phyloP scores from a whole-genome alignment of 2,329 filamentous ascomycete species.

The Cordyceps cateniannulata region DNA sequence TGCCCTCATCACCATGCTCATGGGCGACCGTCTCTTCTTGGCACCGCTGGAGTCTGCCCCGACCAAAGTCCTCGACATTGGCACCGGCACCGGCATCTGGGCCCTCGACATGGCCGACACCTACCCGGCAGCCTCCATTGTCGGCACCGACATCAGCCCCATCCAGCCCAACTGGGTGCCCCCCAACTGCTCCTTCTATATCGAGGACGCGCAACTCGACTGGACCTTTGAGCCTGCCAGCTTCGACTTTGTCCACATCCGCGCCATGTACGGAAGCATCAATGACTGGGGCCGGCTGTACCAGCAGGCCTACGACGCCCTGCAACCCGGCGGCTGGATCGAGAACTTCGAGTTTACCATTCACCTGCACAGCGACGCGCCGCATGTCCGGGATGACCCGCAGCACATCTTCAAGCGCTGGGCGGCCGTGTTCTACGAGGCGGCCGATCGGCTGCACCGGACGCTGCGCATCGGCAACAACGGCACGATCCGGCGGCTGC shows the following conservation, averaged over 20 bases:
- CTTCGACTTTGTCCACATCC: constrained; percentile 56
- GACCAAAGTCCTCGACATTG: constrained; percentile 11
- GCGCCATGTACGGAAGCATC: constrained; percentile 49
- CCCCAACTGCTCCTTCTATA: constrained; percentile 36
- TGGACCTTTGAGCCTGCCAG: constrained; percentile 25
- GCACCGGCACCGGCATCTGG: constrained; percentile 32
- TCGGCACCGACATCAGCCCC: constrained; percentile 50
- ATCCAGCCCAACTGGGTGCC: constrained; percentile 48
- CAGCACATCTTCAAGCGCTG: constrained; percentile 23
- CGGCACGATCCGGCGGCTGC: constrained; percentile 17
- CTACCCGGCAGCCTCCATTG: constrained; percentile 36
- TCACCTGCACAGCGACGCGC: constrained; percentile 17
- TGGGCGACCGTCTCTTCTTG: constrained; percentile 16
- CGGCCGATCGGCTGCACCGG: constrained; percentile 19
- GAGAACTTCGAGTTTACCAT: constrained; percentile 23
- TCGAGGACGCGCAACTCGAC: constrained; percentile 26
- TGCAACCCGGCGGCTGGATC: constrained; percentile 49
- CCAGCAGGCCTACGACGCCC: constrained; percentile 41
- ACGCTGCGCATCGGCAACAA: constrained; percentile 18
- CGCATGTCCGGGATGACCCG: constrained; percentile 18
- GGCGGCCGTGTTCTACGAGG: constrained; percentile 20
- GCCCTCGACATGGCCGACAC: constrained; percentile 45
- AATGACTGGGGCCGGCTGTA: constrained; percentile 49
- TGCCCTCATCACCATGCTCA: constrained; percentile 20
- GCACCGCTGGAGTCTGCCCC: constrained; percentile 3